Conservation (phyloP, 768 basidiomycete species). For the Kwoniella dejecticola region DNA sequence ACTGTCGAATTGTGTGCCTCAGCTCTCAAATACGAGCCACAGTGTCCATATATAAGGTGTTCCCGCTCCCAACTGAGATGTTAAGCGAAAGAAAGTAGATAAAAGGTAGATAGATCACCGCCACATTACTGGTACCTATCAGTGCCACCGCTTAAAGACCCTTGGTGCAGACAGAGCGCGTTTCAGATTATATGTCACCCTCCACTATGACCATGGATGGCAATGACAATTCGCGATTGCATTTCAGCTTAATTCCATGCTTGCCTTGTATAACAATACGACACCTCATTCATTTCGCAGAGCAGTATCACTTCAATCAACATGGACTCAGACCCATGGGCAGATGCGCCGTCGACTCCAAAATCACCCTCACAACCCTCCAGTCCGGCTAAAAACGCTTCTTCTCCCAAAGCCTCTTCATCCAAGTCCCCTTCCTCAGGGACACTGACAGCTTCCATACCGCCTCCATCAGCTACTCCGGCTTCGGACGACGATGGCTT, state of each 20-base stretch:
- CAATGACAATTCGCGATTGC: no score
- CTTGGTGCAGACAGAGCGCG: not conserved
- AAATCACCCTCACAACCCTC: constrained; percentile 6
- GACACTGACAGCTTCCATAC: not conserved
- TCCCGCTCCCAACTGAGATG: no score
- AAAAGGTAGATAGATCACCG: constrained; percentile 9
- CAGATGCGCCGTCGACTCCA: constrained; percentile 37
- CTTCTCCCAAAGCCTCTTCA: constrained; percentile 1
- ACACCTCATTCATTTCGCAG: no score
- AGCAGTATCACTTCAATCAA: no score
- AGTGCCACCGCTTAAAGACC: not conserved
- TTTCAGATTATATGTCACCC: not conserved
- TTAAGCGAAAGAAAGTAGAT: no score
- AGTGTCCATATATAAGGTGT: no score
- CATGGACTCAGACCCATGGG: constrained; percentile 49
- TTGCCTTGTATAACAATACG: no score
- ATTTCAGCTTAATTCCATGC: no score
- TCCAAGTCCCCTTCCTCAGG: not conserved
- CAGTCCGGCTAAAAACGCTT: constrained; percentile 1
- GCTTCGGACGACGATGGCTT: constrained; percentile 42
- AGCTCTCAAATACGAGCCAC: no score
- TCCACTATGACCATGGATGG: no score
- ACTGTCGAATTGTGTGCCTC: no score
- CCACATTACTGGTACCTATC: not conserved
- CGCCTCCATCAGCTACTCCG: not conserved